Base-by-base conservation (phyloP, 257 asterid species). In the Scutellaria barbata region DNA sequence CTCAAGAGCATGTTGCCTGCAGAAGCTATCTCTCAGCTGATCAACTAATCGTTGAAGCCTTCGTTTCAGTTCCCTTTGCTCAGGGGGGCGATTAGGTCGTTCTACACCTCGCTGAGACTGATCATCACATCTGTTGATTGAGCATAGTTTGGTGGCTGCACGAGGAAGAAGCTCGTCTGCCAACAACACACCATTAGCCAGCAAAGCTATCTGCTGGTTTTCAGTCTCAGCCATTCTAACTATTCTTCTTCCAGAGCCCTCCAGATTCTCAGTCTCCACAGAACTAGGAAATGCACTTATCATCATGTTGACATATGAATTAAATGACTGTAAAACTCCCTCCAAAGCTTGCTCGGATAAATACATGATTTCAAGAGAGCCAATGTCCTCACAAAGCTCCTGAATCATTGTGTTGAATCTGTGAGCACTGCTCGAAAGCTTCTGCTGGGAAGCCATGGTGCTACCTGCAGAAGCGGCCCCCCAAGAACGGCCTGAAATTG, bases 351-450 rank as follows among this genome's bases (percentile, higher is more conserved):
- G 86, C 48, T 87, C 96, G 3, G 88, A 85, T 65, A 90, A 68
- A 73, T 86, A 88, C 81, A 85, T 73, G 81, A 81, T 82, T 68
- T 93, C 96, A 0, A 93, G 91, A 46, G 97, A 87, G 64, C 97
- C 87, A 45, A 90, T 81, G 69, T 93, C 98, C 81, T 90, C 97
- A 42, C 97, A 93, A 46, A 89, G 88, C 76, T 90, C 97, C 96
- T 88, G 97, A 79, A 94, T 82, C 97, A 94, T 86, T 6, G 95
- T 77, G 71, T 88, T 88, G 81, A 91, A 86, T 55, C 86, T 86
- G 80, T 91, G 90, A 22, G 88, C 97, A 8, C 97, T 91, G 80
- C 78, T 84, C 1, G 96, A 88, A 35, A 94, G 95, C 89, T 81
- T 94, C 9, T 87, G 95, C 68, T 87, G 96, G 42, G 88, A 86